Percentiles rank a stretch among this genome's conserved stretches.
phyloP scores from a whole-genome alignment of 495 filamentous ascomycete genomes.

The Penicillium simplicissimum region DNA sequence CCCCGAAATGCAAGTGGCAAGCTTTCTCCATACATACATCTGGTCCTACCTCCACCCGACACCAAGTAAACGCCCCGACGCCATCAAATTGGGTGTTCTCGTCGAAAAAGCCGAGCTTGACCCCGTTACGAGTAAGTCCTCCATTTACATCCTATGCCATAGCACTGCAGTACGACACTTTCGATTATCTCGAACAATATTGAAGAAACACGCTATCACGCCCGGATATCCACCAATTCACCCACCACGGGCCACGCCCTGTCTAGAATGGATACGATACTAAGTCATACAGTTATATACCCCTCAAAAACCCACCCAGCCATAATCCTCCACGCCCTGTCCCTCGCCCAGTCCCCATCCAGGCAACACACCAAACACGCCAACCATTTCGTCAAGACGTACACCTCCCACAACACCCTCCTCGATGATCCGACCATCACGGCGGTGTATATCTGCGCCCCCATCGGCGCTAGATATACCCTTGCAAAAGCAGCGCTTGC shows the following conservation, averaged over 20 bases:
- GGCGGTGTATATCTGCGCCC: neutral
- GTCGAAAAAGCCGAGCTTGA: neutral
- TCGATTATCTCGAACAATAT: too few relatives aligned
- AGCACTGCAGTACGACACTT: too few relatives aligned
- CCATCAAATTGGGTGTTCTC: neutral
- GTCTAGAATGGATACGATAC: too few relatives aligned
- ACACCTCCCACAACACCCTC: neutral
- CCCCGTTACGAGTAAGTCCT: neutral
- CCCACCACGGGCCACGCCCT: too few relatives aligned
- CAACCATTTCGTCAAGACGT: neutral
- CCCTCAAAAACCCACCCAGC: neutral
- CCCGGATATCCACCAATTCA: too few relatives aligned
- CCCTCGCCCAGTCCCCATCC: neutral
- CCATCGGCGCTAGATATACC: neutral
- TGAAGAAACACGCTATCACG: too few relatives aligned
- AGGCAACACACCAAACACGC: too few relatives aligned
- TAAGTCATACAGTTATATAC: neutral
- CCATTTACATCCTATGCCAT: too few relatives aligned
- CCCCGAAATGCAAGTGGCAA: neutral
- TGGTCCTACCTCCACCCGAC: neutral
- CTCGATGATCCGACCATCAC: neutral
- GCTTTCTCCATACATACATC: neutral
- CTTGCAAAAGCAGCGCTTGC: neutral
- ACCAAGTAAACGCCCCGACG: neutral
- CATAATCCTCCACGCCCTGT: neutral